Evolutionary conservation across 139 green algal species (phyloP).

Genomic region (Nannochloris sp.): DNA sequence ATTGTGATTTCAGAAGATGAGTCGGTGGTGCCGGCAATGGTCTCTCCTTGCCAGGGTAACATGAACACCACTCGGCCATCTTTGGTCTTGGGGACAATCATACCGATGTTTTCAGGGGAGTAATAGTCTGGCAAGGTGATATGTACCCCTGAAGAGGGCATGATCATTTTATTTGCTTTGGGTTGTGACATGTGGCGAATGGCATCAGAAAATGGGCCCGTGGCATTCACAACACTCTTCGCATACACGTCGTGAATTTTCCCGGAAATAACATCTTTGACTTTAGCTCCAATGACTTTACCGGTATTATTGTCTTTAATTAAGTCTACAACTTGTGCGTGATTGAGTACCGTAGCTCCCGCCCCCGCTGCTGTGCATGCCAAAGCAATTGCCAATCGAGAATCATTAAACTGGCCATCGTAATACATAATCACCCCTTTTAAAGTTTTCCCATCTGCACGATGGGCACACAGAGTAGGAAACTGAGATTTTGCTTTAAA

Average conservation of each 20-base stretch:
- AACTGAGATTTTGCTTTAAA: slow-evolving; percentile 48
- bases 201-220: slow-evolving; percentile 72
- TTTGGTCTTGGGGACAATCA: slow-evolving; percentile 98
- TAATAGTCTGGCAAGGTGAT: slow-evolving; percentile 95
- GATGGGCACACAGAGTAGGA: slow-evolving; percentile 61
- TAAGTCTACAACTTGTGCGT: slow-evolving; percentile 59
- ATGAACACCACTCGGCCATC: slow-evolving; percentile 97
- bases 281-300: slow-evolving; percentile 59
- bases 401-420: slow-evolving; percentile 96
- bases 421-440: slow-evolving; percentile 78
- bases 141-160: slow-evolving; percentile 75
- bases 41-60: slow-evolving; percentile 76
- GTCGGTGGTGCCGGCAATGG: slow-evolving; percentile 87
- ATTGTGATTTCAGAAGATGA: slow-evolving; percentile 49
- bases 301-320: slow-evolving; percentile 75
- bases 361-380: slow-evolving; percentile 79
- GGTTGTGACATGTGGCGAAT: slow-evolving; percentile 30
- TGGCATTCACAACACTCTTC: slow-evolving; percentile 79
- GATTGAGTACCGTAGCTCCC: slow-evolving; percentile 81
- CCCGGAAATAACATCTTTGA: slow-evolving; percentile 54
- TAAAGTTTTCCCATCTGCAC: slow-evolving; percentile 42
- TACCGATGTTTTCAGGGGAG: slow-evolving; percentile 58
- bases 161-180: slow-evolving; percentile 57
- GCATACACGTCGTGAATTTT: slow-evolving; percentile 28
- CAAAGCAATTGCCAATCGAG: slow-evolving; percentile 77